phyloP scores from a whole-genome alignment of 176 grass and related monocot species.

The Chloris gayana region DNA sequence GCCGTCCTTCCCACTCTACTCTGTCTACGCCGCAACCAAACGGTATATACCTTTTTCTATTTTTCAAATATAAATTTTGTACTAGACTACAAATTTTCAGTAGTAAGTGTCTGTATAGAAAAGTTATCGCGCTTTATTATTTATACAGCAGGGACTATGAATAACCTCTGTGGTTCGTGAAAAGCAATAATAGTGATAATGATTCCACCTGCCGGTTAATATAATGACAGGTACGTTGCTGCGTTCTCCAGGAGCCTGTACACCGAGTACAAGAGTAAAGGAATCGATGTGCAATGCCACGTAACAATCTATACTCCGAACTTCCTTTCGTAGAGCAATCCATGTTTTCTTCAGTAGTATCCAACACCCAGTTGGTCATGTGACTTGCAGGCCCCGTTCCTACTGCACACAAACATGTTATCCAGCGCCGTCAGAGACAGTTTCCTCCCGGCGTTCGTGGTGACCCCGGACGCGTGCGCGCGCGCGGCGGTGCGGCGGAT shows the following conservation, averaged over 20 bases:
- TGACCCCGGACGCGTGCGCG: conserved; percentile 20
- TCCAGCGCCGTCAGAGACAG: background rate
- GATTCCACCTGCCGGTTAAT: too few relatives aligned
- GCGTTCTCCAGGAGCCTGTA: conserved; percentile 53
- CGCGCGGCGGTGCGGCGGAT: background rate
- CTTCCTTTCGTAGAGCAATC: too few relatives aligned
- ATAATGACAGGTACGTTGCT: conserved; percentile 47
- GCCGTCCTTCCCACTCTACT: conserved; percentile 51
- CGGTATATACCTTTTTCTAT: background rate
- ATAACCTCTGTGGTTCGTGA: too few relatives aligned
- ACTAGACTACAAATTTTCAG: too few relatives aligned
- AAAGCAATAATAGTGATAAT: too few relatives aligned
- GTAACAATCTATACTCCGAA: background rate
- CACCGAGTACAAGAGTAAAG: conserved; percentile 54
- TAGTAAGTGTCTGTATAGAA: too few relatives aligned
- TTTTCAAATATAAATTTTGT: too few relatives aligned
- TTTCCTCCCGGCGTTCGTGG: background rate
- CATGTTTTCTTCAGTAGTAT: too few relatives aligned
- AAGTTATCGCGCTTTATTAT: too few relatives aligned
- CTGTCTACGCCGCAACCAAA: conserved; percentile 52
- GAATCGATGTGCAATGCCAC: conserved; percentile 64
- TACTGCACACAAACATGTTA: conserved; percentile 19
- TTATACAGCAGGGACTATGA: too few relatives aligned
- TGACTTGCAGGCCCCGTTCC: background rate
- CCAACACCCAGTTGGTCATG: too few relatives aligned